phyloP scores from a whole-genome alignment of 164 flowering plant genomes.

The Cinnamomum micranthum region DNA sequence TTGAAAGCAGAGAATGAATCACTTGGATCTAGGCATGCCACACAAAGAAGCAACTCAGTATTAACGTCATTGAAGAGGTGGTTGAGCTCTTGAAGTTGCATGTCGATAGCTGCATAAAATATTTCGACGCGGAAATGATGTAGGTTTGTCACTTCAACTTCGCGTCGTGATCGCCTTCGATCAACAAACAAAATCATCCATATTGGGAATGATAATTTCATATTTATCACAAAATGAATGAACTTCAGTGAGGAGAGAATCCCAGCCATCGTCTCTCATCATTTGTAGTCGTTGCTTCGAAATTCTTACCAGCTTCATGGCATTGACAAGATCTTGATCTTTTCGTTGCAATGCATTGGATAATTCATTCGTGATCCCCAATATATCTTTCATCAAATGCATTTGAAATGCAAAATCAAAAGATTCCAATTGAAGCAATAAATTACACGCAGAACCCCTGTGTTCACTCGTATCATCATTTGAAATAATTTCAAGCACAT shows the following conservation, averaged over 20 bases:
- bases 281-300: background rate
- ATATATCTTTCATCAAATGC: conserved; percentile 4
- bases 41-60: background rate
- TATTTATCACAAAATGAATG: background rate
- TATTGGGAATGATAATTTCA: background rate
- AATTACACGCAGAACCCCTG: background rate
- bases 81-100: conserved; percentile 1
- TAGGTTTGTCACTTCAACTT: background rate
- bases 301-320: background rate
- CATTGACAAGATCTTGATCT: background rate
- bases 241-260: background rate
- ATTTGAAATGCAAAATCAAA: background rate
- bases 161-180: background rate
- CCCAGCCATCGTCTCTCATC: conserved; percentile 1
- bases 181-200: background rate
- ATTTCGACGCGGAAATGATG: background rate
- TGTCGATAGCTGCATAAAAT: background rate
- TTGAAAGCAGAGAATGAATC: conserved; percentile 4
- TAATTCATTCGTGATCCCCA: background rate
- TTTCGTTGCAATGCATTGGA: background rate
- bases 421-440: background rate
- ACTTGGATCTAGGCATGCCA: background rate
- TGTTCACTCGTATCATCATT: background rate
- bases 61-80: background rate
- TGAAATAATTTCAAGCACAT: background rate